phyloP scores from a whole-genome alignment of 2,329 filamentous ascomycete species.

The Anthostomella pinea region DNA sequence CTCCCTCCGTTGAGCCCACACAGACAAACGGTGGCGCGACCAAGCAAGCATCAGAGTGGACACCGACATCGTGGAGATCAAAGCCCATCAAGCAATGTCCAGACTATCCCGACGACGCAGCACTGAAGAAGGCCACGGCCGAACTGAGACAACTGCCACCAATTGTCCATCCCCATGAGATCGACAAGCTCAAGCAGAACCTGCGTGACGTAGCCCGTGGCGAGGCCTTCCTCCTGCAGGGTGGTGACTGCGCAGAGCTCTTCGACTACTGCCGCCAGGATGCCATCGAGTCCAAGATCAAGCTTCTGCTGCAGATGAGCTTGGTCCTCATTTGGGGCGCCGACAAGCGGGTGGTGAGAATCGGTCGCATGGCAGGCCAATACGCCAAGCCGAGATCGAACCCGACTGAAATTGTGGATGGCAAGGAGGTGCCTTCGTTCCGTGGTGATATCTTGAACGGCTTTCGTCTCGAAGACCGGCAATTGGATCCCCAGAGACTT shows the following conservation, averaged over 20 bases:
- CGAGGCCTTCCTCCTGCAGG: slow-evolving; percentile 90
- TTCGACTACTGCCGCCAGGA: slow-evolving; percentile 93
- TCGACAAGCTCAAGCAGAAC: slow-evolving; percentile 72
- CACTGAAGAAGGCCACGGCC: slow-evolving; percentile 56
- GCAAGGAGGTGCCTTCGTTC: slow-evolving; percentile 82
- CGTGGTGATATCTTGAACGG: slow-evolving; percentile 95
- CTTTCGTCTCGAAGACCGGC: slow-evolving; percentile 70
- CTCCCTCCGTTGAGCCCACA: slow-evolving; percentile 7
- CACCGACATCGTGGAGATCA: slow-evolving; percentile 67
- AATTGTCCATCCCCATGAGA: slow-evolving; percentile 76
- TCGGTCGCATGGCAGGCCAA: slow-evolving; percentile 94
- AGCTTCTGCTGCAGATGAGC: slow-evolving; percentile 95
- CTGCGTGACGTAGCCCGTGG: slow-evolving; percentile 85
- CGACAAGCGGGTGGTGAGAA: slow-evolving; percentile 80
- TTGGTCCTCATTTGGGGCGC: slow-evolving; percentile 89
- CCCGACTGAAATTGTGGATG: slow-evolving; percentile 78
- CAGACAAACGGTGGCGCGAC: slow-evolving; percentile 10
- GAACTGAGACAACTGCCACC: slow-evolving; percentile 71
- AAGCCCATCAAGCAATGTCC: slow-evolving; percentile 79
- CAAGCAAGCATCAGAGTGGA: slow-evolving; percentile 44
- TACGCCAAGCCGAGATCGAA: slow-evolving; percentile 94
- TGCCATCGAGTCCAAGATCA: slow-evolving; percentile 94
- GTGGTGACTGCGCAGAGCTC: slow-evolving; percentile 94
- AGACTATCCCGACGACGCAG: slow-evolving; percentile 60
- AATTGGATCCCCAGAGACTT: slow-evolving; percentile 78